phyloP scores from a whole-genome alignment of 2,329 filamentous ascomycete species.

The Cladosporium austrohemisphaericum region DNA sequence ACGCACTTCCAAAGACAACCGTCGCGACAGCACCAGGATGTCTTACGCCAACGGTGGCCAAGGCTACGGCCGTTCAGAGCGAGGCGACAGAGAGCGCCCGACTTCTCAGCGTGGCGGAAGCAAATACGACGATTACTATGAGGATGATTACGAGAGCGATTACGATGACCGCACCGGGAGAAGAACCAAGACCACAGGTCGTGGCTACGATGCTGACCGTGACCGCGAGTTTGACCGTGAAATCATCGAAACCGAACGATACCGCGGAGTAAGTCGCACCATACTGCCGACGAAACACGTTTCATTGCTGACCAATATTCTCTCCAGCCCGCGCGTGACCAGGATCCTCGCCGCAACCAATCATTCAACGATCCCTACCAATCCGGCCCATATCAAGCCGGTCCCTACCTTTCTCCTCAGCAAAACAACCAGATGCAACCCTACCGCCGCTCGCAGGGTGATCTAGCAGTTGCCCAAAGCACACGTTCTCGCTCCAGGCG shows the following conservation, averaged over 20 bases:
- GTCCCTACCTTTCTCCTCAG: constrained; percentile 7
- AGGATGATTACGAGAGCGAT: constrained; percentile 17
- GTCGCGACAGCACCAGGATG: constrained; percentile 25
- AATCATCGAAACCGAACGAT: constrained; percentile 30
- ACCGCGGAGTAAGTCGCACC: constrained; percentile 30
- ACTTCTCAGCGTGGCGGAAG: constrained; percentile 1
- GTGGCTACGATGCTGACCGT: constrained; percentile 20
- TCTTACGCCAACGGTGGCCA: constrained; percentile 24
- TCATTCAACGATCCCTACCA: constrained; percentile 15
- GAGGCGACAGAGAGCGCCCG: constrained; percentile 30
- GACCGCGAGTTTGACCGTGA: constrained; percentile 31
- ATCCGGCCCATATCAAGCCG: constrained; percentile 8
- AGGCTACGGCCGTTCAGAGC: constrained; percentile 27
- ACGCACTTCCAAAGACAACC: constrained; percentile 18
- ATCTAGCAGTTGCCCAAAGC: constrained; percentile 18
- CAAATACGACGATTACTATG: constrained; percentile 13
- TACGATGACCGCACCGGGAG: constrained; percentile 17
- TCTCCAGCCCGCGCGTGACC: constrained; percentile 24
- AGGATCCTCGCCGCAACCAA: constrained; percentile 17
- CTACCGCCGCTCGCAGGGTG: constrained; percentile 26
- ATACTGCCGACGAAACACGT: background rate
- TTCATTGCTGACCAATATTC: background rate
- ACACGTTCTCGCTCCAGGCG: constrained; percentile 23
- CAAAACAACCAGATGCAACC: constrained; percentile 20
- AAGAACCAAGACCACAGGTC: constrained; percentile 17